Percentiles rank a stretch among this genome's conserved stretches.
Conservation (phyloP, 306 rosid species). For the Boehmeria nivea region DNA sequence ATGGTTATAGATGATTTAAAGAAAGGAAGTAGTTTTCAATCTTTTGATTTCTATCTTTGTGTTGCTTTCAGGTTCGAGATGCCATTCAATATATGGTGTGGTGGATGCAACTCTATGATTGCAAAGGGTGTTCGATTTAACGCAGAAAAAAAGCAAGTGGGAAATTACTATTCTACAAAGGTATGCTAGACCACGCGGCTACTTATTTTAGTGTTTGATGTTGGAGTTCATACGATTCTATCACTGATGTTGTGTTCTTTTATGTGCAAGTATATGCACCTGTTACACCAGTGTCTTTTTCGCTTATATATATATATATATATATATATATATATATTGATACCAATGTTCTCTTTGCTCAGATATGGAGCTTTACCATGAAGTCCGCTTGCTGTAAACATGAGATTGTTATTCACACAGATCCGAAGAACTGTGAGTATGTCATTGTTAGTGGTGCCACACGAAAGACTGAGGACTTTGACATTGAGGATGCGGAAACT, state of each 20-base stretch:
- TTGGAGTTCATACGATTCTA: neutral
- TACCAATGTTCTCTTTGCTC: constrained; percentile 16
- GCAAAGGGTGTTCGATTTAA: constrained; percentile 95
- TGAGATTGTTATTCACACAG: constrained; percentile 84
- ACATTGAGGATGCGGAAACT: constrained; percentile 85
- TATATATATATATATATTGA: neutral
- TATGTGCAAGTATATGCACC: neutral
- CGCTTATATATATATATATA: too few species aligned
- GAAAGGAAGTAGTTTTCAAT: neutral
- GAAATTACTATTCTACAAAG: constrained; percentile 91
- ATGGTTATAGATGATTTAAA: neutral
- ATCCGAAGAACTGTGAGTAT: constrained; percentile 80
- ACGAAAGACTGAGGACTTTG: constrained; percentile 65
- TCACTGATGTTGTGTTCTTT: too few species aligned
- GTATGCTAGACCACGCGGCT: constrained; percentile 37
- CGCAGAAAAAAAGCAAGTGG: constrained; percentile 97
- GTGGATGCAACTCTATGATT: constrained; percentile 97
- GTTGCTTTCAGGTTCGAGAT: constrained; percentile 73
- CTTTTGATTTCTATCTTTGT: constrained; percentile 6
- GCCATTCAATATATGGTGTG: constrained; percentile 94
- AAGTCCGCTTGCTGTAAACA: constrained; percentile 86
- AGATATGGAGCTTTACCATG: constrained; percentile 97
- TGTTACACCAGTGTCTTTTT: neutral
- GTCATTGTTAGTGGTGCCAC: constrained; percentile 77
- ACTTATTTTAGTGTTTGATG: neutral